Percentiles rank a stretch among this genome's conserved stretches.
These are phyloP conservation scores for Hypoxylon sp. DNA, from an alignment of 2,329 filamentous ascomycete species.

Conservation along the genomic window DNA sequence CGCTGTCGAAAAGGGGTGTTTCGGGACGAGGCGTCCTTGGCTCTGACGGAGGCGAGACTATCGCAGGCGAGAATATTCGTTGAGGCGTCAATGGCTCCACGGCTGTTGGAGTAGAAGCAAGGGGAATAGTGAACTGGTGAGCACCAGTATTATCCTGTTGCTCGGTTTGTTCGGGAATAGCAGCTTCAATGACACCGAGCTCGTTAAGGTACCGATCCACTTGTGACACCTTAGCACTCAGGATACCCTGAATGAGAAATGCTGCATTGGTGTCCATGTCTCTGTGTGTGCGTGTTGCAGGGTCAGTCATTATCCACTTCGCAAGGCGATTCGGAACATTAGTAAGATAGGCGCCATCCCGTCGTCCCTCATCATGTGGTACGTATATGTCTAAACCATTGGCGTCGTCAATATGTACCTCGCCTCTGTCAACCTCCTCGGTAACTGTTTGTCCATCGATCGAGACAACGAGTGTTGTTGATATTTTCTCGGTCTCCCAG, in stretches of 20 bases:
- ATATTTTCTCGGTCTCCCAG: conserved; percentile 55
- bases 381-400: conserved; percentile 51
- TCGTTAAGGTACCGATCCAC: conserved; percentile 14
- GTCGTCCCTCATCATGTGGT: conserved; percentile 45
- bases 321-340: conserved; percentile 17
- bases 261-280: neutral
- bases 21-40: neutral
- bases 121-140: neutral
- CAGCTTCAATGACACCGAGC: conserved; percentile 24
- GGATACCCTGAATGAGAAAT: conserved; percentile 4
- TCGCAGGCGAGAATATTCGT: neutral
- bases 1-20: conserved; percentile 15
- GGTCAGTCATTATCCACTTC: conserved; percentile 37
- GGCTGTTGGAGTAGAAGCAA: conserved; percentile 6
- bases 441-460: conserved; percentile 48
- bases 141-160: neutral
- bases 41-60: neutral
- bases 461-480: conserved; percentile 47
- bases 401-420: conserved; percentile 38
- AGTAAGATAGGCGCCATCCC: conserved; percentile 8
- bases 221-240: neutral
- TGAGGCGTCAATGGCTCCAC: conserved; percentile 20
- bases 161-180: conserved; percentile 12
- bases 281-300: neutral
- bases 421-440: conserved; percentile 42